Evolutionary conservation across 345 rosid species (phyloP), one percentile per base, ranked within the genome.

Genomic region (Leavenworthia alabamica): DNA sequence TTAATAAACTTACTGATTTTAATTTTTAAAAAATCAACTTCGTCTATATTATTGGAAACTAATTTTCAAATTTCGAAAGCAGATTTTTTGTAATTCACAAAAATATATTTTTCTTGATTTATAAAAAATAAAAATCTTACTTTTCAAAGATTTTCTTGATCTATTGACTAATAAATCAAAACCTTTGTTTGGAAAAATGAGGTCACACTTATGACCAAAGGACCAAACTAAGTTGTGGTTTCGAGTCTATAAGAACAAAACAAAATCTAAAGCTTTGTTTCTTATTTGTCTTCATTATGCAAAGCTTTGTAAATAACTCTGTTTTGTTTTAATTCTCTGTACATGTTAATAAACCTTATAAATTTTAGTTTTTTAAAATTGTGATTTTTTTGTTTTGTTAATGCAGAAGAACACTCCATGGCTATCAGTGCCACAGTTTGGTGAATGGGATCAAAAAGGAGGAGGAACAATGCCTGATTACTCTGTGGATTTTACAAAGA

Each of bases 391-490:
- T 5, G 27, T 50, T 17, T 48, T 19, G 9, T 37, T 50, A 31
- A 14, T 60, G 73, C 70, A 89, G 97, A 93, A 76, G 78, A 82
- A 73, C 36, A 79, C 75, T 33, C 89, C 88, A 6, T 89, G 99
- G 99, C 80, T 93, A 56, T 85, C 97, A 33, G 99, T 93, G 65
- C 99, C 99, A 31, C 96, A 89, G 57, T 93, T 93, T 73, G 99
- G 97, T 46, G 99, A 89, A 37, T 93, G 99, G 97, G 97, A 93
- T 42, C 93, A 85, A 75, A 93, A 89, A 79, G 97, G 96, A 48
- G 75, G 99, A 63, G 64, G 53, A 64, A 67, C 66, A 32, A 22
- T 93, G 71, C 99, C 99, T 2, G 99, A 93, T 70, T 89, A 93
- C 80, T 89, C 99, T 0, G 40, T 93, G 55, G 96, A 93, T 70